Evolutionary conservation across 345 rosid genomes (phyloP), one percentile per base, ranked within the genome.

Genomic region (Gossypium ekmanianum): DNA sequence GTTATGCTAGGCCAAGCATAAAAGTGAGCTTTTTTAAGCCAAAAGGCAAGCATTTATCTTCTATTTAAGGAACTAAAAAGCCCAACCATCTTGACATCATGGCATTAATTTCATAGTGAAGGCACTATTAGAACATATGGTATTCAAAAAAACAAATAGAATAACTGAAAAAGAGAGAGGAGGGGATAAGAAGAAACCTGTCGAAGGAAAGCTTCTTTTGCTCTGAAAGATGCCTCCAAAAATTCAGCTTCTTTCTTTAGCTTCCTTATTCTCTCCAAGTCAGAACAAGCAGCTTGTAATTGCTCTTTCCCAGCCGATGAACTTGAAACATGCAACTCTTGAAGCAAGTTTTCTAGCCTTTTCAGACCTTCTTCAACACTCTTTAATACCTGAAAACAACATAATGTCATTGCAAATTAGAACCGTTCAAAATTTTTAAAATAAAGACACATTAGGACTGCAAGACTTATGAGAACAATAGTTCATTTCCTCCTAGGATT

Each of bases 201-300:
- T 81, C 82, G 90, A 72, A 91, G 82, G 75, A 85, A 90, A 83
- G 87, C 98, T 76, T 97, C 93, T 88, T 95, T 95, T 74, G 93
- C 98, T 80, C 98, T 87, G 83, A 90, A 91, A 82, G 99, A 95
- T 68, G 89, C 99, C 83, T 95, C 98, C 57, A 95, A 87, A 88
- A 95, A 93, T 78, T 90, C 98, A 78, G 98, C 96, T 88, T 95
- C 99, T 82, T 91, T 93, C 88, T 93, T 95, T 26, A 95, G 97
- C 85, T 90, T 95, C 85, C 99, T 86, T 78, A 95, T 91, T 75
- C 85, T 95, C 84, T 91, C 97, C 72, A 95, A 97, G 85, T 95
- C 97, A 77, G 93, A 93, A 84, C 98, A 91, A 74, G 99, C 99
- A 61, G 96, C 97, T 84, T 91, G 84, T 79, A 95, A 70, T 80